Evolutionary conservation across 805 yeast genomes (phyloP), one percentile per base, ranked within the genome.

Genomic region (Suhomyces xylopsoci): DNA sequence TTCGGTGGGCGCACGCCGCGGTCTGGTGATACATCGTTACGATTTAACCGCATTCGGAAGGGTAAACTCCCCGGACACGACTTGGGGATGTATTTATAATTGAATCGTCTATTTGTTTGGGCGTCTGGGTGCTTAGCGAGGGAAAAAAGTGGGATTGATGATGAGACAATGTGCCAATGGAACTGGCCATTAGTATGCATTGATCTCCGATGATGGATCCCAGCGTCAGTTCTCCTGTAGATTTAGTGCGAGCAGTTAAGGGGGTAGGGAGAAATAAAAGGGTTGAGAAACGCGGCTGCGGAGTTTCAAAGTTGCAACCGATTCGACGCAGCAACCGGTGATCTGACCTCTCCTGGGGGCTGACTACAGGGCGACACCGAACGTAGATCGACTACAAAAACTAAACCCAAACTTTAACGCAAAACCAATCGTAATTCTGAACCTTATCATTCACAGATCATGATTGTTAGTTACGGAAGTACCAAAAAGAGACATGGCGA

Each of bases 1-100:
- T 51, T 46, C 28, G 50, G 43, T 14, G 26, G 25, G 45, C 45
- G 45, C 50, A 40, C 50, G 45, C 36, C 20, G 28, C 8, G 4
- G 15, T n/a, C 36, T 19, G 10, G 20, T 17, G 22, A 22, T 30
- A 45, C 48, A 30, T 17, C 20, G 48, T 45, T 45, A 45, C 48
- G 48, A 5, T 12, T 44, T 38, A 19, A 24, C 48, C 19, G 38
- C 26, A 30, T 45, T 45, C 41, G 48, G 48, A 45, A 45, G 48
- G 30, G 48, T 45, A 45, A 45, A 45, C 48, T 30, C 12, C n/a
- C 34, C 15, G 40, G 48, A 22, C 48, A 45, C 48, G 32, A 30
- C 40, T n/a, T 14, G 45, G 45, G 42, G 42, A n/a, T 38, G 42
- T 38, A 19, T 17, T 38, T 38, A 38, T 17, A 38, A 17, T 38